Conservation (phyloP, 257 asterid species). For the Solanum corneliomulleri region DNA sequence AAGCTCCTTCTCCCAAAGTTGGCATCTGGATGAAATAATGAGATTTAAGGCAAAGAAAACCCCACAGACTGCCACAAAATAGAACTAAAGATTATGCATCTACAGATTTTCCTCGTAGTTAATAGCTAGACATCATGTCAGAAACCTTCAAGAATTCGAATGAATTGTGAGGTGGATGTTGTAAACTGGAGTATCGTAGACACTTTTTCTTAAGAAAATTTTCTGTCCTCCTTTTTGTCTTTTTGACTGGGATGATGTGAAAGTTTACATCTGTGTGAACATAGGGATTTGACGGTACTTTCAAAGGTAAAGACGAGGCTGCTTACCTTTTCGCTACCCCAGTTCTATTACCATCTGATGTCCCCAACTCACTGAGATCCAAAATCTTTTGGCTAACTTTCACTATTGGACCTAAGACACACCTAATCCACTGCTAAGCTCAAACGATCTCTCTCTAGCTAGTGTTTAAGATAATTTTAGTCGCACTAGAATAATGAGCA, state of each 20-base stretch:
- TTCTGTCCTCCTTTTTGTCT: not conserved
- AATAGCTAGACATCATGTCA: not conserved
- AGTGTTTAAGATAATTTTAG: not conserved
- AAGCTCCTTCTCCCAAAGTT: conserved; percentile 73
- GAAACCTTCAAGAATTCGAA: not conserved
- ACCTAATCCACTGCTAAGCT: not conserved
- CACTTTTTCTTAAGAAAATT: not conserved
- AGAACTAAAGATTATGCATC: not conserved
- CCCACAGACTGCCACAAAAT: not conserved
- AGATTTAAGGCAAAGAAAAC: not conserved
- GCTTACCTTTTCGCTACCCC: not conserved
- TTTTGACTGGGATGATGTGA: not conserved
- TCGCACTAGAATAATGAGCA: not conserved
- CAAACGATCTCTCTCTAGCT: not conserved
- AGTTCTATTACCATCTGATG: not conserved
- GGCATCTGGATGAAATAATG: conserved; percentile 44
- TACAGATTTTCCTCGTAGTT: not conserved
- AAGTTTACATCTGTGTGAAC: not conserved
- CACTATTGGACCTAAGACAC: not conserved
- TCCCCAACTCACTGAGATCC: not conserved
- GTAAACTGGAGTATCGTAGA: not conserved
- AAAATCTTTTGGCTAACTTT: not conserved
- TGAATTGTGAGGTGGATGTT: not conserved
- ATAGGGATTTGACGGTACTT: not conserved
- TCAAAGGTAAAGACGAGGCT: no score